A percentile compares a stretch with the other conserved stretches of the same genome.
Conservation (phyloP, 257 asterid species). For the Salvia hispanica region DNA sequence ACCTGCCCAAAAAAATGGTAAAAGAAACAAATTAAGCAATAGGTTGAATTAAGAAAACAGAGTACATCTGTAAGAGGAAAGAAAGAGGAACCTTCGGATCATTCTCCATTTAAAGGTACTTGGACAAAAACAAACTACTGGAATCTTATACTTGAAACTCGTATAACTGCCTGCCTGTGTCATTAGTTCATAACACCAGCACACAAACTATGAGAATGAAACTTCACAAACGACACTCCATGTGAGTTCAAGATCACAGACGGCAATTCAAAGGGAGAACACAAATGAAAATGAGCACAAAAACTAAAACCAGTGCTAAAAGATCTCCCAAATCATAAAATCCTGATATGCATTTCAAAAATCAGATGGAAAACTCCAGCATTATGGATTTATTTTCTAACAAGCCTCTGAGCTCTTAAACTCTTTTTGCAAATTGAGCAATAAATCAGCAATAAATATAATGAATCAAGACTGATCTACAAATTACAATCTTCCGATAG, state of each 20-base stretch:
- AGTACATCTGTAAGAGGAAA: background rate
- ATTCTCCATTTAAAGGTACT: slow-evolving; percentile 62
- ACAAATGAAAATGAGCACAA: slow-evolving; percentile 9
- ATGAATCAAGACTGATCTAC: background rate
- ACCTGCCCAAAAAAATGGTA: slow-evolving; percentile 50
- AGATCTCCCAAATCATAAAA: slow-evolving; percentile 1
- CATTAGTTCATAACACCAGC: slow-evolving; percentile 13
- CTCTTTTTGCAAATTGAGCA: no score
- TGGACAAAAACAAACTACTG: slow-evolving; percentile 22
- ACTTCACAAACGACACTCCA: background rate
- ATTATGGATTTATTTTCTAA: slow-evolving; percentile 4
- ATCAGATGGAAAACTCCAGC: slow-evolving; percentile 11
- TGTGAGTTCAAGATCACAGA: background rate
- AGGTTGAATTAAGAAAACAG: slow-evolving; percentile 4
- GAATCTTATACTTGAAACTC: slow-evolving; percentile 25
- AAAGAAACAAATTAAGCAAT: background rate
- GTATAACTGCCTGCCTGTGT: no score
- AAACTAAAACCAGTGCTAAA: background rate
- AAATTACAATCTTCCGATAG: background rate
- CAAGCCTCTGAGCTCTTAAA: no score
- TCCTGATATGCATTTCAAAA: no score
- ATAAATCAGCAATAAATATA: background rate
- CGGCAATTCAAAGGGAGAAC: slow-evolving; percentile 1
- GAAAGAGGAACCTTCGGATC: slow-evolving; percentile 62
- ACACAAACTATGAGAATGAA: background rate